A percentile compares a stretch with the other conserved stretches of the same genome.
phyloP scores from a whole-genome alignment of 2,329 filamentous ascomycete genomes.

The Daldinia eschscholtzii region DNA sequence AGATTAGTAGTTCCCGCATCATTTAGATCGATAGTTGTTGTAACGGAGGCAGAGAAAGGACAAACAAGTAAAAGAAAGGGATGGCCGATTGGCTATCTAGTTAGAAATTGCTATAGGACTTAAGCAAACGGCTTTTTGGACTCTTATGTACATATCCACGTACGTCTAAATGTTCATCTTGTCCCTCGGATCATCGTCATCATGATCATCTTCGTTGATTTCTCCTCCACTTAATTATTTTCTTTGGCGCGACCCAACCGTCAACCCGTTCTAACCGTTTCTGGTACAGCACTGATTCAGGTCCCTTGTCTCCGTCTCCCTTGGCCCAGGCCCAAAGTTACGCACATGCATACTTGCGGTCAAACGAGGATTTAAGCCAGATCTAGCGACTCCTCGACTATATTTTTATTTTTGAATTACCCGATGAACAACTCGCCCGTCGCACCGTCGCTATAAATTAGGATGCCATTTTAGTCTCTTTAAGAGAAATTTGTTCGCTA shows the following conservation, averaged over 20 bases:
- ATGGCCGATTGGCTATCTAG: background rate
- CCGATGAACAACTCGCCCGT: background rate
- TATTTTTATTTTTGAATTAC: constrained; percentile 16
- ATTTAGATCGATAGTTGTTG: background rate
- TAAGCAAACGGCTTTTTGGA: background rate
- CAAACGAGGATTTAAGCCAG: constrained; percentile 26
- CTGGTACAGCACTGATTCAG: constrained; percentile 32
- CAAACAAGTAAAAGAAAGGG: background rate
- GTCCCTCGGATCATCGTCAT: constrained; percentile 29
- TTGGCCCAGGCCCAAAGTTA: constrained; percentile 17
- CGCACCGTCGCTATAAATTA: background rate
- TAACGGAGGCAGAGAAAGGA: background rate
- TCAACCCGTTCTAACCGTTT: constrained; percentile 27
- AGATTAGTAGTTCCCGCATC: background rate
- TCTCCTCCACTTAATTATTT: constrained; percentile 33
- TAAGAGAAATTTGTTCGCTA: background rate
- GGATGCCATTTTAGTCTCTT: constrained; percentile 4
- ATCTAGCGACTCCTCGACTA: constrained; percentile 15
- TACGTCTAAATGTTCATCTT: constrained; percentile 13
- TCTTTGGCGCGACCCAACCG: constrained; percentile 20
- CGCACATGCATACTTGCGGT: constrained; percentile 21
- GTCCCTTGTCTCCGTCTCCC: constrained; percentile 29
- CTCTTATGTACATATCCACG: background rate
- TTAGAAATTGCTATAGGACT: background rate
- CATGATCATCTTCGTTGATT: constrained; percentile 29